phyloP scores from a whole-genome alignment of 2,329 filamentous ascomycete species.

The Microascus cirrosus region DNA sequence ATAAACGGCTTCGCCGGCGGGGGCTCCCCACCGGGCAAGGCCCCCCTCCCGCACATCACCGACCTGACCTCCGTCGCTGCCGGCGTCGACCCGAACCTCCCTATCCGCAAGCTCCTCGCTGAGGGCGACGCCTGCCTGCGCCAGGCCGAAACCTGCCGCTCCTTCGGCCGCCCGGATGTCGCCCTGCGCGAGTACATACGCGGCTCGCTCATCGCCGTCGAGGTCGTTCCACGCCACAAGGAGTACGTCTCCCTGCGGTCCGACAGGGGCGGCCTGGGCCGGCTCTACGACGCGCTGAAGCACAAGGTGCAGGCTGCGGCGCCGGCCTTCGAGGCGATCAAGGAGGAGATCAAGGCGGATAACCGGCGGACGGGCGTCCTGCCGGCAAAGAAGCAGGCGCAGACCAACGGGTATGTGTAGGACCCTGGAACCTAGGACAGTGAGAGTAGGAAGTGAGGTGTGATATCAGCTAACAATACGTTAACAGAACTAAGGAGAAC shows the following conservation, averaged over 20 bases:
- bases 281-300: slow-evolving; percentile 37
- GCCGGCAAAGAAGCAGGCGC: slow-evolving; percentile 17
- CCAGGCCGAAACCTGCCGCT: slow-evolving; percentile 50
- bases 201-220: slow-evolving; percentile 67
- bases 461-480: not conserved
- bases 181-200: slow-evolving; percentile 79
- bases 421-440: not conserved
- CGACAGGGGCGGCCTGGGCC: slow-evolving; percentile 35
- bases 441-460: not conserved
- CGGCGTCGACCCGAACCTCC: slow-evolving; percentile 35
- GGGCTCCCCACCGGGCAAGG: slow-evolving; percentile 11
- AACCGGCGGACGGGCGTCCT: slow-evolving; percentile 51
- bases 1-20: slow-evolving; percentile 14
- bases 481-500: not conserved
- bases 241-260: slow-evolving; percentile 57
- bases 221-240: slow-evolving; percentile 64
- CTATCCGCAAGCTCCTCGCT: slow-evolving; percentile 41
- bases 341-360: slow-evolving; percentile 48
- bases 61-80: slow-evolving; percentile 35
- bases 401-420: not conserved
- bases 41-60: slow-evolving; percentile 39
- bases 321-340: slow-evolving; percentile 43
- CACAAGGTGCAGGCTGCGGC: slow-evolving; percentile 36
- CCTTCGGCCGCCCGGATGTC: slow-evolving; percentile 56
- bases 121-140: slow-evolving; percentile 40